Evolutionary conservation across 305 asterid genomes (phyloP).

Genomic region (Withania somnifera): DNA sequence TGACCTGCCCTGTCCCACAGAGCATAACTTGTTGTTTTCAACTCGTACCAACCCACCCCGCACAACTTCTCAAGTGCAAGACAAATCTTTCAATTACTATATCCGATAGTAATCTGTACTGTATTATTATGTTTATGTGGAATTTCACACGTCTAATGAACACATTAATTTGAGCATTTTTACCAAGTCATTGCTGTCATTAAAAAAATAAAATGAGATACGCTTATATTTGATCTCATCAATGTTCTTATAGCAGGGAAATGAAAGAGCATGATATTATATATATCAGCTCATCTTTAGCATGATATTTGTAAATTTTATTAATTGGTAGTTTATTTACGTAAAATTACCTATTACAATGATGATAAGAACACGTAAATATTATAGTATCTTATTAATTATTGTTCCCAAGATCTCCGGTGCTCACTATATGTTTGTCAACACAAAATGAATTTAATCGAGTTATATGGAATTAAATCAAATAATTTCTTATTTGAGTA

Average conservation of each 20-base stretch:
- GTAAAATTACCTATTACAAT: neutral
- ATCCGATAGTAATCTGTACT: neutral
- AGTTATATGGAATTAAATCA: neutral
- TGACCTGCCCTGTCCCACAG: too few species aligned
- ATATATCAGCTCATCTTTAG: neutral
- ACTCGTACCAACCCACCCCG: too few species aligned
- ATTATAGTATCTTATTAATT: neutral
- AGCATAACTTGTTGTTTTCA: neutral
- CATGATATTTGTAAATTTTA: neutral
- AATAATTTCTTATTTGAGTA: neutral
- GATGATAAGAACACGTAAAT: neutral
- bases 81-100: too few species aligned
- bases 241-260: neutral
- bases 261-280: neutral
- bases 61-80: too few species aligned
- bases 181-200: neutral
- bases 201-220: neutral
- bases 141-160: neutral
- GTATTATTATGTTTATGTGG: neutral
- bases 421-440: neutral
- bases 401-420: neutral
- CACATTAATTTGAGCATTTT: neutral
- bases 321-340: neutral
- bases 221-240: neutral
- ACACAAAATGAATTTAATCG: too few species aligned